Base-by-base conservation (phyloP, 768 basidiomycete species). In the Hygrocybe coccinea region DNA sequence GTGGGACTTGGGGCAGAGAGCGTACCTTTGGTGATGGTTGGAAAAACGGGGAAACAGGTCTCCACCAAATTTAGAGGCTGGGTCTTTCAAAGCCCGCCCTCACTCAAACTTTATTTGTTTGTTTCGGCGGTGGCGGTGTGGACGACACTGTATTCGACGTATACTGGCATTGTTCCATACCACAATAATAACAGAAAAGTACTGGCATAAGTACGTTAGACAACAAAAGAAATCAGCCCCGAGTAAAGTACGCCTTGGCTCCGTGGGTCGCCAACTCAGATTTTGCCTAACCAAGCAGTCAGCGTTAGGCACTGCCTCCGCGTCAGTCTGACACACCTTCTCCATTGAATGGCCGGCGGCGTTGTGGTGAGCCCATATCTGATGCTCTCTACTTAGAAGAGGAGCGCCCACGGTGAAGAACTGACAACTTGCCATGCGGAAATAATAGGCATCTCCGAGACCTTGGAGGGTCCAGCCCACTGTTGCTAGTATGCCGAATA, bases 401-500 rank as follows among this genome's bases (percentile, higher is more conserved):
- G 29, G 22, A 43, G 14, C n/a, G 10, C 17, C 25, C 21, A 60
- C 50, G 37, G 54, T 25, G 58, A 44, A 25, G 45, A 52, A 39
- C 36, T 41, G 21, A 52, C n/a, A 36, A 69, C 76, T 53, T 56
- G 87, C 91, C 79, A 86, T 80, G 24, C 86, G 83, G 70, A 86
- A 93, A 68, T 88, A 92, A 59, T 79, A 87, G 11, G 81, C 85
- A 66, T 84, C 82, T n/a, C 90, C 92, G 47, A 85, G 62, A 19
- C 89, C 89, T 71, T 99, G 93, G 22, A 95, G 55, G 4, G 78
- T 77, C 95, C 95, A 99, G 36, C 92, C 94, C 24, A 85, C 78
- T 9, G 90, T 90, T 9, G 95, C 80, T 44, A 98, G 70, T 14
- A 84, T 76, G 46, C 91, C 85, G 52, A 98, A 78, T 53, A 95